phyloP scores from a whole-genome alignment of 805 yeast genomes.

The Hanseniaspora occidentalis region DNA sequence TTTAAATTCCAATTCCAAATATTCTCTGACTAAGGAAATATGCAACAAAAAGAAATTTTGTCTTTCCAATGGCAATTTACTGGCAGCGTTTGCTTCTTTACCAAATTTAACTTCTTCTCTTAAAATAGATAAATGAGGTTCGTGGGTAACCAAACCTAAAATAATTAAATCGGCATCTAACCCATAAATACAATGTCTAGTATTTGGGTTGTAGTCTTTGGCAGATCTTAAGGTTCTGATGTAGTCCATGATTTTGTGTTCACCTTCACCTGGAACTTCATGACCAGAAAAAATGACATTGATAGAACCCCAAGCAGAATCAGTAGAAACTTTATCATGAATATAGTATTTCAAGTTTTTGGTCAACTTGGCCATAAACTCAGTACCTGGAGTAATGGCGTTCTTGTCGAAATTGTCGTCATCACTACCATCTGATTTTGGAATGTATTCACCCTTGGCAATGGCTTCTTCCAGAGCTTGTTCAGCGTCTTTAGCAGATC shows the following conservation, averaged over 20 bases:
- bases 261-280: conserved; percentile 98
- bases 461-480: conserved; percentile 62
- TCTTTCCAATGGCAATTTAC: conserved; percentile 34
- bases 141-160: conserved; percentile 84
- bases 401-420: conserved; percentile 71
- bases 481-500: conserved; percentile 90
- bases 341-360: conserved; percentile 74
- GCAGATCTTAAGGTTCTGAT: conserved; percentile 72
- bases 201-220: conserved; percentile 59
- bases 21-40: conserved; percentile 79
- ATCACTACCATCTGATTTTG: conserved; percentile 42
- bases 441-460: conserved; percentile 58
- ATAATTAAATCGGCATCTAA: conserved; percentile 92
- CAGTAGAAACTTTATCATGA: conserved; percentile 77
- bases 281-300: conserved; percentile 78
- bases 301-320: conserved; percentile 72
- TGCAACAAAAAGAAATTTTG: conserved; percentile 79
- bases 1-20: conserved; percentile 72
- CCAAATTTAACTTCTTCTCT: conserved; percentile 96
- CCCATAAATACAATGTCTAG: conserved; percentile 90
- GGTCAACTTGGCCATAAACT: conserved; percentile 85
- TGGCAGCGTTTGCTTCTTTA: conserved; percentile 27
- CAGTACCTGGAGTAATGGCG: conserved; percentile 94
- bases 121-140: conserved; percentile 86
- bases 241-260: conserved; percentile 91